phyloP scores from a whole-genome alignment of 2,329 filamentous ascomycete genomes.

The Davidsoniella neocaledoniae region DNA sequence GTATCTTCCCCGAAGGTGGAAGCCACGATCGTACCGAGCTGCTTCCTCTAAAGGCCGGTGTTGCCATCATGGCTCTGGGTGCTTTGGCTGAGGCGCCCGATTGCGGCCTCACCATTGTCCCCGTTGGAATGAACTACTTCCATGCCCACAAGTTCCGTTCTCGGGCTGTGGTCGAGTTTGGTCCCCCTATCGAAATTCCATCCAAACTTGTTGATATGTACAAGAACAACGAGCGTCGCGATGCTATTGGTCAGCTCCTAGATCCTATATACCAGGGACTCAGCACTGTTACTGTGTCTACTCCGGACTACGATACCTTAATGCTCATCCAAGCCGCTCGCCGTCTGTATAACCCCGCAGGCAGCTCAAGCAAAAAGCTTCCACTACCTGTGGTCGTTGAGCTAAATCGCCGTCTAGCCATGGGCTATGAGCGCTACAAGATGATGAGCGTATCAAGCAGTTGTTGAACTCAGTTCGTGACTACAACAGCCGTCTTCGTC shows the following conservation, averaged over 20 bases:
- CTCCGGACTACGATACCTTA: slow-evolving; percentile 86
- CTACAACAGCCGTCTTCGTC: slow-evolving; percentile 76
- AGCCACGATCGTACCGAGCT: slow-evolving; percentile 89
- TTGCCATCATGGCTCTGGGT: slow-evolving; percentile 94
- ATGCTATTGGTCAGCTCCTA: slow-evolving; percentile 71
- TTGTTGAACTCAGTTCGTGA: slow-evolving; percentile 59
- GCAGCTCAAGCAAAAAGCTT: slow-evolving; percentile 65
- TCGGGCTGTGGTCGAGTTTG: slow-evolving; percentile 88
- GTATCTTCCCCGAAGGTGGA: slow-evolving; percentile 93
- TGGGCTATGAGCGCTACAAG: slow-evolving; percentile 88
- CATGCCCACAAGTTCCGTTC: slow-evolving; percentile 97
- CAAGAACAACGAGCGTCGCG: slow-evolving; percentile 63
- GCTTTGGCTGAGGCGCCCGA: slow-evolving; percentile 71
- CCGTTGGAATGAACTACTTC: slow-evolving; percentile 98
- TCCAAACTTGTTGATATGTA: slow-evolving; percentile 72
- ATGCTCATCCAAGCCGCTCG: slow-evolving; percentile 94
- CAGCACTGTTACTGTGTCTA: slow-evolving; percentile 75
- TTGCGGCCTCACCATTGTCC: slow-evolving; percentile 84
- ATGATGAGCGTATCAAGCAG: slow-evolving; percentile 65
- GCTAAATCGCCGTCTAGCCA: slow-evolving; percentile 76
- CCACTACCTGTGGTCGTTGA: slow-evolving; percentile 86
- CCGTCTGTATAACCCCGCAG: slow-evolving; percentile 66
- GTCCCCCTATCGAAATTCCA: slow-evolving; percentile 72
- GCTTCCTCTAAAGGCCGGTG: slow-evolving; percentile 83
- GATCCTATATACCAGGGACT: slow-evolving; percentile 76